These are phyloP conservation scores for Apiotrichum brassicae DNA, from an alignment of 1,284 basidiomycete genomes.

Conservation along the genomic window DNA sequence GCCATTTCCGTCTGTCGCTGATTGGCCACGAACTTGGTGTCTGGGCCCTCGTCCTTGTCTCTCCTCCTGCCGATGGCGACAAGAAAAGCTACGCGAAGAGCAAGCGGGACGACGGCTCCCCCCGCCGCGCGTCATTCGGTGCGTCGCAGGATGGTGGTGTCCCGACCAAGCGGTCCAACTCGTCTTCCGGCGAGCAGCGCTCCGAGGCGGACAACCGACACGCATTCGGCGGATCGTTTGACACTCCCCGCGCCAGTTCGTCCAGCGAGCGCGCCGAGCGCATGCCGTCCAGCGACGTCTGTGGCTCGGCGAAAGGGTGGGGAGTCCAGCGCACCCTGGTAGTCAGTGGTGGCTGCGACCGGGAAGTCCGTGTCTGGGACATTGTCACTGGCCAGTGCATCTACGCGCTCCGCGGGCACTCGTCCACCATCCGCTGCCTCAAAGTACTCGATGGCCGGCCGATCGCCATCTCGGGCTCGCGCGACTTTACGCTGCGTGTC, in stretches of 20 bases:
- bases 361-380: constrained; percentile 87
- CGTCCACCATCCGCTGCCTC: constrained; percentile 85
- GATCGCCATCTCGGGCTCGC: constrained; percentile 80
- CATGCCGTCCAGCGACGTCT: constrained; percentile 53
- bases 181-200: constrained; percentile 3
- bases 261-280: not conserved
- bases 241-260: not conserved
- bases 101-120: not conserved
- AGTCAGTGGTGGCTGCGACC: constrained; percentile 89
- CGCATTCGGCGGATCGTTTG: too few species aligned
- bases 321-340: constrained; percentile 60
- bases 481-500: constrained; percentile 78
- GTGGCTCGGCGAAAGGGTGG: constrained; percentile 61
- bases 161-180: not conserved
- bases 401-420: constrained; percentile 75
- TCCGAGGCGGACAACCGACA: too few species aligned
- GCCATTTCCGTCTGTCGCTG: constrained; percentile 69
- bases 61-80: constrained; percentile 33
- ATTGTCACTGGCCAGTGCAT: constrained; percentile 71
- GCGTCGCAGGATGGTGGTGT: not conserved
- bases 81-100: not conserved
- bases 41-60: constrained; percentile 77
- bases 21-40: constrained; percentile 83
- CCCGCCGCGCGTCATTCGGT: constrained; percentile 7
- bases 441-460: constrained; percentile 81